phyloP scores from a whole-genome alignment of 2,329 filamentous ascomycete species.

The Arthrobotrys iridis region DNA sequence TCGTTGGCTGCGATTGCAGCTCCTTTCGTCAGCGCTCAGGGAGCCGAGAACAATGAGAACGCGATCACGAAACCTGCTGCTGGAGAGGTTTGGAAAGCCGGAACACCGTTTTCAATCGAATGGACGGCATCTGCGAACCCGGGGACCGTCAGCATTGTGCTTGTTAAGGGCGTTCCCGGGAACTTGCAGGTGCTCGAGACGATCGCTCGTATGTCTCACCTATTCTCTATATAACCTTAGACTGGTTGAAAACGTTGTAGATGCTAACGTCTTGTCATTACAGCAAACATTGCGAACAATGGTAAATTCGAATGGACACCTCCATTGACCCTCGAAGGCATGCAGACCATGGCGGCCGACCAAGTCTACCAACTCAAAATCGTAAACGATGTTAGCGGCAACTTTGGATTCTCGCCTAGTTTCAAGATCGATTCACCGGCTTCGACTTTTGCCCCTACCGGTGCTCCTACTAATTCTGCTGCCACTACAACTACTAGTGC shows the following conservation, averaged over 20 bases:
- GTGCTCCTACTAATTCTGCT: neutral
- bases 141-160: conserved; percentile 44
- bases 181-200: conserved; percentile 37
- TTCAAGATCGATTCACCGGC: conserved; percentile 46
- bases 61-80: conserved; percentile 28
- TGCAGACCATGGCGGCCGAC: conserved; percentile 50
- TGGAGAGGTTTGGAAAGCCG: conserved; percentile 18
- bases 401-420: conserved; percentile 43
- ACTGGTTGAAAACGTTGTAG: neutral
- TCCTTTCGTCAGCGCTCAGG: conserved; percentile 36
- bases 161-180: conserved; percentile 28
- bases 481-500: neutral
- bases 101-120: conserved; percentile 31
- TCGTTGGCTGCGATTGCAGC: conserved; percentile 21
- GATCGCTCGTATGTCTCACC: conserved; percentile 43
- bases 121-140: conserved; percentile 42
- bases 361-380: conserved; percentile 45
- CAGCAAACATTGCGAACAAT: conserved; percentile 39
- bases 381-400: conserved; percentile 39
- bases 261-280: neutral
- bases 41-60: conserved; percentile 50
- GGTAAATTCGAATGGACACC: conserved; percentile 49
- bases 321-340: conserved; percentile 26
- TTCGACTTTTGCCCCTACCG: conserved; percentile 27
- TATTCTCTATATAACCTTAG: neutral